Base-by-base conservation (phyloP, 306 rosid species). In the Malus sylvestris region DNA sequence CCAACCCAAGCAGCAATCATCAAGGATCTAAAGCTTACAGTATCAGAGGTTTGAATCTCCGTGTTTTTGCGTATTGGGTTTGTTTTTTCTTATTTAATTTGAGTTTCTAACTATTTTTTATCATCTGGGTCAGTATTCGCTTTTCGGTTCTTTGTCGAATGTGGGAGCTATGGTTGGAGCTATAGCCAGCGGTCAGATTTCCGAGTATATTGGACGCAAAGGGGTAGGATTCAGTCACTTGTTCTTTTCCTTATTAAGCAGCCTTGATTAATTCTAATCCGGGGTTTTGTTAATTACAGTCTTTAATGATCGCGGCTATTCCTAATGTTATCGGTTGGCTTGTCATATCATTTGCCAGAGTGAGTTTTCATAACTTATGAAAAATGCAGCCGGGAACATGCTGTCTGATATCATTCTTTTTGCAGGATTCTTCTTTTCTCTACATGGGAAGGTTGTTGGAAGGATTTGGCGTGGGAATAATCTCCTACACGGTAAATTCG, bases 101-200 rank as follows among this genome's bases (percentile, higher is more conserved):
- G 6, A 58, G 27, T 55, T 69, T 68, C 82, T 88, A 59, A 59
- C 68, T 15, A 38, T 51, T 51, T 51, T 1, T 45, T 2, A 78
- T 87, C 62, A 27, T 71, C 10, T 76, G 82, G 72, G 66, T 44
- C 85, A 94, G 98, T 95, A 10, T 73, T 95, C 98, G 71, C 68
- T 90, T 72, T 95, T 92, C 79, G 98, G 98, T 58, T 95, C 98
- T 73, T 75, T 95, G 67, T 92, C 96, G 80, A 95, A 95, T 79
- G 98, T 95, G 61, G 99, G 99, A 64, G 97, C 97, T 60, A 95
- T 95, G 99, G 86, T 95, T 71, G 99, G 99, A 76, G 99, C 99
- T 79, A 90, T 95, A 80, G 85, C 97, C 33, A 95, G 99, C 80
- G 99, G 99, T 61, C 99, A 95, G 78, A 84, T 95, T 83, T 86